phyloP scores from a whole-genome alignment of 2,329 filamentous ascomycete species.

The Chaetoscypha palmicola region DNA sequence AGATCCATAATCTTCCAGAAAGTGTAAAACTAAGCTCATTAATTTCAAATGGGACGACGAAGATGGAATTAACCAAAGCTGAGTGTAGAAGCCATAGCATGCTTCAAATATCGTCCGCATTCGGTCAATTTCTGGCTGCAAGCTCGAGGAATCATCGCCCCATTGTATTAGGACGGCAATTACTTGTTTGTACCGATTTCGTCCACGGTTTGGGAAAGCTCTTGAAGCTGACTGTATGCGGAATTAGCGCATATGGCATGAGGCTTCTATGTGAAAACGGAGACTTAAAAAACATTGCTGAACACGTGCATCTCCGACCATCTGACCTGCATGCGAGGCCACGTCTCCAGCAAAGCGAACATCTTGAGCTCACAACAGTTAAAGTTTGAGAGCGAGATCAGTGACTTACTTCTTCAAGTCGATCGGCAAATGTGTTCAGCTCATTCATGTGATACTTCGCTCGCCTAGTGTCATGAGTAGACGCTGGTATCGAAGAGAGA shows the following conservation, averaged over 20 bases:
- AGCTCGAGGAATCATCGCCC: conserved; percentile 19
- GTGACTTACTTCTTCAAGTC: conserved; percentile 8
- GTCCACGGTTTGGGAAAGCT: conserved; percentile 20
- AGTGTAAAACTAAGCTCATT: conserved; percentile 18
- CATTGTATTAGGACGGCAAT: conserved; percentile 20
- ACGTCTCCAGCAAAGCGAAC: too few species aligned
- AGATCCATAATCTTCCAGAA: conserved; percentile 16
- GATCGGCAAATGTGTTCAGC: conserved; percentile 7
- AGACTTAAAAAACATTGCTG: too few species aligned
- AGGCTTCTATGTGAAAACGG: too few species aligned
- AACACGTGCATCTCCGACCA: too few species aligned
- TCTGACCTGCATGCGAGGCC: too few species aligned
- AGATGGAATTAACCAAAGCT: conserved; percentile 21
- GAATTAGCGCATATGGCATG: too few species aligned
- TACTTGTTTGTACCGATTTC: conserved; percentile 20
- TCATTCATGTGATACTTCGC: conserved; percentile 11
- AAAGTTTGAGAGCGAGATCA: too few species aligned
- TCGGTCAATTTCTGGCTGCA: conserved; percentile 17
- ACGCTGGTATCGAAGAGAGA: background rate
- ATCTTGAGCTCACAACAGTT: too few species aligned
- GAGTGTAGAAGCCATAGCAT: conserved; percentile 20
- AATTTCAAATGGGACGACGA: conserved; percentile 20
- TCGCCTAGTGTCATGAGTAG: conserved; percentile 9
- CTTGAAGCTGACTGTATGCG: conserved; percentile 17
- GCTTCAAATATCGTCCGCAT: conserved; percentile 17